phyloP scores from a whole-genome alignment of 495 filamentous ascomycete species.

The Neurospora tetrasperma region DNA sequence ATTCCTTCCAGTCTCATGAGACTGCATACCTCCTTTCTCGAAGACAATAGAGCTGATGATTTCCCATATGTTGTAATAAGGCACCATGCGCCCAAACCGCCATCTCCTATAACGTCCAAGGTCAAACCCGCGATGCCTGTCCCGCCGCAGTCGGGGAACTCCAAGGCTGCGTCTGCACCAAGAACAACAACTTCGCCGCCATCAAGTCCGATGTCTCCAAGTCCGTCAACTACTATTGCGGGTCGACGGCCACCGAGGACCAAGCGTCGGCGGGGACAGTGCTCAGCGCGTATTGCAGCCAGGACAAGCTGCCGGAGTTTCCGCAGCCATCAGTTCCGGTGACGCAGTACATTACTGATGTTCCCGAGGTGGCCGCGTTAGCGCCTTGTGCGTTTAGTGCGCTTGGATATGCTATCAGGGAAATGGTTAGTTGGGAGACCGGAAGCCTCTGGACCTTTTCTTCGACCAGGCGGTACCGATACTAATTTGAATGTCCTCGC shows the following conservation, averaged over 20 bases:
- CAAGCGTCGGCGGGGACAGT: constrained; percentile 34
- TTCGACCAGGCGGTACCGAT: neutral
- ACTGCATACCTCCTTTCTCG: neutral
- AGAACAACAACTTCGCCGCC: constrained; percentile 34
- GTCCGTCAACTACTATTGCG: constrained; percentile 31
- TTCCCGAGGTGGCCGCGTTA: constrained; percentile 30
- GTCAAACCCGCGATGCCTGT: constrained; percentile 30
- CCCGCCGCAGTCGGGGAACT: constrained; percentile 30
- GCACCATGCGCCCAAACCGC: constrained; percentile 38
- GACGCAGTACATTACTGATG: constrained; percentile 36
- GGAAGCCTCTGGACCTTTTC: neutral
- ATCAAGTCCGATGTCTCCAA: constrained; percentile 27
- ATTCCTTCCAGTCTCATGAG: neutral
- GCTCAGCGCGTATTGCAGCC: constrained; percentile 38
- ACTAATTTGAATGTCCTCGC: neutral
- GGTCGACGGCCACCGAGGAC: constrained; percentile 34
- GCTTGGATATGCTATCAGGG: constrained; percentile 29
- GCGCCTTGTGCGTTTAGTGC: constrained; percentile 34
- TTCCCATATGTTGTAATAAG: constrained; percentile 12
- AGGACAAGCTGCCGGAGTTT: constrained; percentile 23
- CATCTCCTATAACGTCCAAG: constrained; percentile 30
- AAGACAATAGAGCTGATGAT: neutral
- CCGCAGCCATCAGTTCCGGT: constrained; percentile 29
- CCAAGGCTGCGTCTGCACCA: constrained; percentile 40
- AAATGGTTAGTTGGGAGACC: constrained; percentile 21